A percentile compares a stretch with the other conserved stretches of the same genome.
Evolutionary conservation across 177 flowering plant species (phyloP).

Genomic region (Telopea speciosissima): DNA sequence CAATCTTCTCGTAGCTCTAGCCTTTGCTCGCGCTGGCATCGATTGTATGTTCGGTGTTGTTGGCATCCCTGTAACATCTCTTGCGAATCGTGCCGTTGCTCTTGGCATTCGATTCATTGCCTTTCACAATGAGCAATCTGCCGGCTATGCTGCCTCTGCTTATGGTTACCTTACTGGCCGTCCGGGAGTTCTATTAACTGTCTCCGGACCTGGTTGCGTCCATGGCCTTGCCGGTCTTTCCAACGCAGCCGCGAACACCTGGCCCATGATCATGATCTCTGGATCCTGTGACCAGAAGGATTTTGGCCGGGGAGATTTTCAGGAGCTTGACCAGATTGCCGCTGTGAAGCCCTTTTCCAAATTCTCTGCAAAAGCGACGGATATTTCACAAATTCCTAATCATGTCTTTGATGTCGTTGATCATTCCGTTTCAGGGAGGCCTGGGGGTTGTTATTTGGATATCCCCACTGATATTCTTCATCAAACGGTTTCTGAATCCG

Average conservation of each 20-base stretch:
- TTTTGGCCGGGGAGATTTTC: conserved; percentile 84
- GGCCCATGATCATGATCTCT: conserved; percentile 92
- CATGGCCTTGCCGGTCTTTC: conserved; percentile 96
- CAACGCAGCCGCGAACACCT: conserved; percentile 60
- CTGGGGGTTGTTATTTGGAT: conserved; percentile 90
- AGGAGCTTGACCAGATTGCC: conserved; percentile 88
- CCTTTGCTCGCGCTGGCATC: conserved; percentile 60
- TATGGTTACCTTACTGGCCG: conserved; percentile 80
- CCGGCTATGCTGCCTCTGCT: conserved; percentile 97
- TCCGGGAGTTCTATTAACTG: conserved; percentile 89
- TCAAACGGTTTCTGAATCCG: conserved; percentile 53
- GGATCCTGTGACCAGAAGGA: conserved; percentile 84
- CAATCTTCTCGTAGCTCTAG: conserved; percentile 50
- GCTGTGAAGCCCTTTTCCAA: conserved; percentile 80
- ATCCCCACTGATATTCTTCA: conserved; percentile 85
- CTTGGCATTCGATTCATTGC: conserved; percentile 87
- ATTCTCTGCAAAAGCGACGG: conserved; percentile 46
- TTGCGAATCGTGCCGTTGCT: conserved; percentile 69
- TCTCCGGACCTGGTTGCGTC: conserved; percentile 97
- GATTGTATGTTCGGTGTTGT: conserved; percentile 89
- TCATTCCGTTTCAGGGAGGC: conserved; percentile 47
- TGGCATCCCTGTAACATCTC: conserved; percentile 93
- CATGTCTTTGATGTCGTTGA: conserved; percentile 44
- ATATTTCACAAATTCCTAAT: conserved; percentile 47
- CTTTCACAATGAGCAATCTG: conserved; percentile 97